Evolutionary conservation across 2,329 filamentous ascomycete genomes (phyloP).

Genomic region (Fusarium temperatum): DNA sequence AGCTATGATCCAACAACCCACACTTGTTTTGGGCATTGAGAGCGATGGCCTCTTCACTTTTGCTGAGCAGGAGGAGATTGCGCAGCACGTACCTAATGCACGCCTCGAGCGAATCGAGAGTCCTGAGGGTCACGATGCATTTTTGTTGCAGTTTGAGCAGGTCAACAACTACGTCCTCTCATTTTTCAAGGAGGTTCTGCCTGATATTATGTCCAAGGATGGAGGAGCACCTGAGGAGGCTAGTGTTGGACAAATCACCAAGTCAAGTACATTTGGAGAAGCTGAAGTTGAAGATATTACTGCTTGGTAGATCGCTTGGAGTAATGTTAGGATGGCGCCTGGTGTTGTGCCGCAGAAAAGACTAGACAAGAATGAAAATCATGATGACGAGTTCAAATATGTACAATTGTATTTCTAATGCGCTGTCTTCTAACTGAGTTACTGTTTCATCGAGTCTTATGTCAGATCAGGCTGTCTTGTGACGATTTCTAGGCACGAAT

Average conservation of each 20-base stretch:
- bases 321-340: not conserved
- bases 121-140: constrained; percentile 95
- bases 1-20: constrained; percentile 84
- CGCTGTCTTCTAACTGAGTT: not conserved
- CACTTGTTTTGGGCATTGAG: constrained; percentile 91
- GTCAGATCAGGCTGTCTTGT: not conserved
- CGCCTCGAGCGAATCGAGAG: constrained; percentile 88
- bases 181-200: constrained; percentile 83
- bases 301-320: constrained; percentile 72
- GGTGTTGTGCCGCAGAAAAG: not conserved
- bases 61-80: constrained; percentile 93
- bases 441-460: not conserved
- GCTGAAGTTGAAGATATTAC: constrained; percentile 97
- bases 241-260: constrained; percentile 72
- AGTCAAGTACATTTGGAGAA: constrained; percentile 93
- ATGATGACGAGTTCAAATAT: not conserved
- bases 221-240: constrained; percentile 59
- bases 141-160: constrained; percentile 95
- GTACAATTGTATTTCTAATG: not conserved
- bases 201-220: constrained; percentile 83
- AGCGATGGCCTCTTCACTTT: constrained; percentile 97
- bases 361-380: constrained; percentile 5
- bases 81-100: constrained; percentile 79
- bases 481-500: not conserved
- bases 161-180: constrained; percentile 87